A percentile compares a stretch with the other conserved stretches of the same genome.
Evolutionary conservation across 2,329 filamentous ascomycete genomes (phyloP).

Genomic region (Penicillium sp.): DNA sequence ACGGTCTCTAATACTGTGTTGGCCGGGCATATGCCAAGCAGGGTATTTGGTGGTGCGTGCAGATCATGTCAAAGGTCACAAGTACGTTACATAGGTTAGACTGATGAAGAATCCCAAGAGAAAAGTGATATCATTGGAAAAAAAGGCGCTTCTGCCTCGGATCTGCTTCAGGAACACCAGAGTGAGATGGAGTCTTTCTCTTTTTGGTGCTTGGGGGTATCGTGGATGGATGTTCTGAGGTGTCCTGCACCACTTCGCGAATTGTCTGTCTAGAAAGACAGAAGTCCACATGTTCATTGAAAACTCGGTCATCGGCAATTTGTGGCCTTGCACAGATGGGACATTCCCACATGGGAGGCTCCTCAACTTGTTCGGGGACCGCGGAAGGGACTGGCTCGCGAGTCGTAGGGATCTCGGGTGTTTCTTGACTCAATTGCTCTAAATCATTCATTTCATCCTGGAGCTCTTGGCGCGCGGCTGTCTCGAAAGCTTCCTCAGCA

Average conservation of each 20-base stretch:
- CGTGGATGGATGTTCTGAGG: constrained; percentile 19
- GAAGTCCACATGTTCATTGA: constrained; percentile 90
- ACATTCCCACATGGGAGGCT: constrained; percentile 69
- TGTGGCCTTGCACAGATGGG: constrained; percentile 82
- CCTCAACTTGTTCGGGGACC: constrained; percentile 4
- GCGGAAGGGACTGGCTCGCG: constrained; percentile 22
- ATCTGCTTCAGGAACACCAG: constrained; percentile 17
- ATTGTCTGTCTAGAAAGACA: constrained; percentile 86
- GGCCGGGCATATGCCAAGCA: not conserved
- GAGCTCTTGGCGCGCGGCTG: constrained; percentile 57
- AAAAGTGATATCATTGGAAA: constrained; percentile 28
- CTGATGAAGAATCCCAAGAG: not conserved
- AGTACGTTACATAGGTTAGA: too few species aligned
- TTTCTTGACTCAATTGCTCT: constrained; percentile 60
- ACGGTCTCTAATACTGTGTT: not conserved
- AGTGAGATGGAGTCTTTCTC: constrained; percentile 34
- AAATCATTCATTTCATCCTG: constrained; percentile 60
- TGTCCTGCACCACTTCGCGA: constrained; percentile 68
- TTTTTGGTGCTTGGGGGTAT: constrained; percentile 20
- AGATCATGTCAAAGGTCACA: not conserved
- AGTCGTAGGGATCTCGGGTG: constrained; percentile 12
- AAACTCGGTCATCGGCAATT: constrained; percentile 65
- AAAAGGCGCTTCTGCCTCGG: constrained; percentile 37
- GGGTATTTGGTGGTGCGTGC: not conserved
- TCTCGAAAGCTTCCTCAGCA: constrained; percentile 64